phyloP scores from a whole-genome alignment of 192 early-diverging fungal species.

The Rhizophagus clarus region DNA sequence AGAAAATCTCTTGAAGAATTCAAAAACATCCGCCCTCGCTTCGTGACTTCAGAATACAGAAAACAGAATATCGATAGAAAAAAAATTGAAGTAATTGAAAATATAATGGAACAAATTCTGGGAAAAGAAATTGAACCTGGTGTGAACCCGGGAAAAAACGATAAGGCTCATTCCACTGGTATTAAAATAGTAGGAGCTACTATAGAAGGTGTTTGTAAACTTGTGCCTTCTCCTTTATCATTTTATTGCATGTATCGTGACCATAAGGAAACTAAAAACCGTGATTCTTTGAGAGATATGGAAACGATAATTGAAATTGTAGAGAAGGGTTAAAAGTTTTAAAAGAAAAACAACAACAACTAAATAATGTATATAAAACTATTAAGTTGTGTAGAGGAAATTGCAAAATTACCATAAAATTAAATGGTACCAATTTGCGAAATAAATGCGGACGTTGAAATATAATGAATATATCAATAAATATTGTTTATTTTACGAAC shows the following conservation, averaged over 20 bases:
- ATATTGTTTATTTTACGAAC: no score
- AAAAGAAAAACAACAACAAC: neutral
- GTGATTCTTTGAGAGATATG: constrained; percentile 4
- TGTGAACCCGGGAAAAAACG: neutral
- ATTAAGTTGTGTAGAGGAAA: neutral
- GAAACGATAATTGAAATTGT: constrained; percentile 1
- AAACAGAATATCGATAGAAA: neutral
- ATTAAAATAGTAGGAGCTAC: neutral
- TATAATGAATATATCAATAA: no score
- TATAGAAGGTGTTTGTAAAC: neutral
- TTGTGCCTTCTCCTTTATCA: constrained; percentile 13
- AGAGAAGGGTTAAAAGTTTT: neutral
- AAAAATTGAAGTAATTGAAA: neutral
- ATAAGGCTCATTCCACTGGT: neutral
- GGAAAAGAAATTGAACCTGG: neutral
- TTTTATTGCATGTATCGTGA: constrained; percentile 7
- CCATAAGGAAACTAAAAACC: neutral
- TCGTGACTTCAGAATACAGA: neutral
- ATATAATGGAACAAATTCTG: neutral
- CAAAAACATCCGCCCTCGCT: neutral
- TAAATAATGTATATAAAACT: neutral
- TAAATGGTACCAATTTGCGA: no score
- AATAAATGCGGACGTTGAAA: no score
- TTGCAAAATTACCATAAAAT: neutral
- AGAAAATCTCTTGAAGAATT: neutral